A percentile compares a stretch with the other conserved stretches of the same genome.
Evolutionary conservation across 352 stramenopile genomes (phyloP).

Genomic region (Globisporangium orthogonon): DNA sequence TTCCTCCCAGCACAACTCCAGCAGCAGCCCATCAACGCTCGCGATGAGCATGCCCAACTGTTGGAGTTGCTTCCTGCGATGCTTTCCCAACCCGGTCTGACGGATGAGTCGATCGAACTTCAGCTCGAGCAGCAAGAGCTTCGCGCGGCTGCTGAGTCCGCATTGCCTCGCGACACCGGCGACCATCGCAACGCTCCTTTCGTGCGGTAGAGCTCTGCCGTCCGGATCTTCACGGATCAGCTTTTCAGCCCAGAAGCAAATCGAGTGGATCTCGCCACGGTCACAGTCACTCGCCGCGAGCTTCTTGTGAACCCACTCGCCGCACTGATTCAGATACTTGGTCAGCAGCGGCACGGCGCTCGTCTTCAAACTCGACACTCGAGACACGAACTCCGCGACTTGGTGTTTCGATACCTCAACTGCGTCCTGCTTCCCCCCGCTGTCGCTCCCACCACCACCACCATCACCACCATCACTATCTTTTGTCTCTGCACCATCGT

Average conservation of each 20-base stretch:
- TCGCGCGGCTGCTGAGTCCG: conserved; percentile 28
- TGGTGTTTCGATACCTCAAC: conserved; percentile 9
- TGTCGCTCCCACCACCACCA: too few species aligned
- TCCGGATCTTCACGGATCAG: conserved; percentile 31
- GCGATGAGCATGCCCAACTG: conserved; percentile 21
- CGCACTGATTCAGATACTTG: conserved; percentile 54
- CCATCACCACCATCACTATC: not conserved
- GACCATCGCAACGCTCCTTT: conserved; percentile 7
- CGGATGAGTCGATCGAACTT: conserved; percentile 40
- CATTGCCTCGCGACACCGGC: not conserved
- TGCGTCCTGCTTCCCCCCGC: not conserved
- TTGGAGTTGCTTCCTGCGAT: conserved; percentile 15
- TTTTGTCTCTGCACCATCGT: not conserved
- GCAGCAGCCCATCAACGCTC: conserved; percentile 28
- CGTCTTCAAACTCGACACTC: not conserved
- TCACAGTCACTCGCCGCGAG: conserved; percentile 17
- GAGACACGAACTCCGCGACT: conserved; percentile 12
- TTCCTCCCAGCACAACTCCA: conserved; percentile 32
- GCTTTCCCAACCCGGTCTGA: conserved; percentile 18
- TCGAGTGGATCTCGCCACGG: conserved; percentile 27
- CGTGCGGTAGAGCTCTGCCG: not conserved
- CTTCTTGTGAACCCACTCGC: conserved; percentile 37
- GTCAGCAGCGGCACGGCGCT: not conserved
- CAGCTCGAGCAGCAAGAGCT: conserved; percentile 57
- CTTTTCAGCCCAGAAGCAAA: conserved; percentile 59